Conservation (phyloP, 73 alveolate genomes). For the Paramecium pentaurelia region DNA sequence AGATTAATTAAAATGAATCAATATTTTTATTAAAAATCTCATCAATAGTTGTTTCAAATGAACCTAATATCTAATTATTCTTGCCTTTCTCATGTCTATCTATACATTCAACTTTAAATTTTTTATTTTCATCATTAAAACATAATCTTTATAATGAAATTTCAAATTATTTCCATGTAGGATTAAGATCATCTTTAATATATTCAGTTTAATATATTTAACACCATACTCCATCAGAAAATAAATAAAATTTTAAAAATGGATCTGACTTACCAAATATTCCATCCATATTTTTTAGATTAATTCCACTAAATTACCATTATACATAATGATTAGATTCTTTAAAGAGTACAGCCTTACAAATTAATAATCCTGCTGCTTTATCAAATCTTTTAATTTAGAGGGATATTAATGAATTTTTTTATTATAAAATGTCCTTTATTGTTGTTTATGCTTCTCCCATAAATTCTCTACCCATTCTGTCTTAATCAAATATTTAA, state of each 20-base stretch:
- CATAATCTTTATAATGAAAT: slow-evolving; percentile 46
- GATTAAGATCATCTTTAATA: slow-evolving; percentile 53
- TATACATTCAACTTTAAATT: slow-evolving; percentile 55
- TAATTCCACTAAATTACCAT: slow-evolving; percentile 38
- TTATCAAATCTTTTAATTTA: background rate
- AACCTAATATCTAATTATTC: slow-evolving; percentile 50
- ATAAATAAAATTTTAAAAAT: slow-evolving; percentile 28
- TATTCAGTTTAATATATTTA: slow-evolving; percentile 57
- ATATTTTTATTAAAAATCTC: background rate
- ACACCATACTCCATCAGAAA: slow-evolving; percentile 42
- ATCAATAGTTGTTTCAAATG: slow-evolving; percentile 37
- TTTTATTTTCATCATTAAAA: slow-evolving; percentile 38
- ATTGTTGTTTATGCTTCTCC: slow-evolving; percentile 56
- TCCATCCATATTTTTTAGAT: slow-evolving; percentile 48
- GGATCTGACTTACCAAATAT: slow-evolving; percentile 65
- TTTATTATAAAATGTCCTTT: slow-evolving; percentile 62
- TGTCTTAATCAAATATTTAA: slow-evolving; percentile 46
- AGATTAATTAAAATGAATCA: background rate
- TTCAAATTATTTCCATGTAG: slow-evolving; percentile 53
- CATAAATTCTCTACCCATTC: slow-evolving; percentile 52
- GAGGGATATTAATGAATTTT: slow-evolving; percentile 26
- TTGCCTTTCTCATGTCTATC: slow-evolving; percentile 58
- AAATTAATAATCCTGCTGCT: background rate
- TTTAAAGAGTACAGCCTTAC: background rate
- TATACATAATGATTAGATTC: slow-evolving; percentile 16